Evolutionary conservation across 208 protist species (phyloP).

Genomic region (Wallacemonas rigidus): DNA sequence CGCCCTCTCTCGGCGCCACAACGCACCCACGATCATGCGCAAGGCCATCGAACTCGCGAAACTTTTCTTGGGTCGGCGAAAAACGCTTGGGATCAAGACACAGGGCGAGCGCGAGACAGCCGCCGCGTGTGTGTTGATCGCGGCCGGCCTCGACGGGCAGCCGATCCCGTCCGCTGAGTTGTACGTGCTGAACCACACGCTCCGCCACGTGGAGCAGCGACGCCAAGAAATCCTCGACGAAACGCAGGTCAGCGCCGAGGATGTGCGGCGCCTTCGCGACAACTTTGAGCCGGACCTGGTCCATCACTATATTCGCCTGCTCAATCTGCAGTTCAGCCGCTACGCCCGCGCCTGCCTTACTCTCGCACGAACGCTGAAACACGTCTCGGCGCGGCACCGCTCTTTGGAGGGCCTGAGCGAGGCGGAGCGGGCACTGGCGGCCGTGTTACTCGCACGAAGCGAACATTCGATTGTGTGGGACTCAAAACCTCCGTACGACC

Average conservation of each 20-base stretch:
- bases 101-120: constrained; percentile 55
- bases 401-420: constrained; percentile 38
- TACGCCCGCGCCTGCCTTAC: constrained; percentile 61
- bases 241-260: constrained; percentile 31
- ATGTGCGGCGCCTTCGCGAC: constrained; percentile 28
- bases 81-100: constrained; percentile 49
- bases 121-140: constrained; percentile 76
- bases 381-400: constrained; percentile 19
- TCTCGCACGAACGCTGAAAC: constrained; percentile 40
- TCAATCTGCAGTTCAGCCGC: constrained; percentile 51
- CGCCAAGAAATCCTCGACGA: constrained; percentile 55
- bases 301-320: constrained; percentile 62
- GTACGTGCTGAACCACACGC: constrained; percentile 52
- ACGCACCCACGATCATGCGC: constrained; percentile 34
- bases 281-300: constrained; percentile 49
- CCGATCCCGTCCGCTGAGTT: constrained; percentile 70
- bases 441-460: constrained; percentile 61
- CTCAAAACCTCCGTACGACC: constrained; percentile 35
- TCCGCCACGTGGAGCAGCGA: constrained; percentile 60
- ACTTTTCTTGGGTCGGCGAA: constrained; percentile 52
- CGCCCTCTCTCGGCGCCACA: constrained; percentile 39
- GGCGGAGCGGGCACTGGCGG: constrained; percentile 51
- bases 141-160: constrained; percentile 46
- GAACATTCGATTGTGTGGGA: constrained; percentile 41
- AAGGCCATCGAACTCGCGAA: constrained; percentile 53